phyloP scores from a whole-genome alignment of 2,329 filamentous ascomycete species.

The Trichoderma koningiopsis region DNA sequence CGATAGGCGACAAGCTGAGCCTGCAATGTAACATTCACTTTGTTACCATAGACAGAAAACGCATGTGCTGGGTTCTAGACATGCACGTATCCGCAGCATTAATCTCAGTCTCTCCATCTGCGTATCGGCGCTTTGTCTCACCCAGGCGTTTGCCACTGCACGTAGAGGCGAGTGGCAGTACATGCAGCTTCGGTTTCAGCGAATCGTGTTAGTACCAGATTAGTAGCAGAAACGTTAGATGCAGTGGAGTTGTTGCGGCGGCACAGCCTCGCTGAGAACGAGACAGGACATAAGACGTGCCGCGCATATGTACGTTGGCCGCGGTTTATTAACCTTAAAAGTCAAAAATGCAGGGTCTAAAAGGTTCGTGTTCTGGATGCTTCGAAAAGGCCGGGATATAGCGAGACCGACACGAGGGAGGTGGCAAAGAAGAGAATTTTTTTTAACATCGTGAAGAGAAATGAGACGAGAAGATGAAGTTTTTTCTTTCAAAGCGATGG shows the following conservation, averaged over 20 bases:
- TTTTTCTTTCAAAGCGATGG: not conserved
- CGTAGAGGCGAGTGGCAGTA: not conserved
- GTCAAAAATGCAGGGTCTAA: not conserved
- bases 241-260: not conserved
- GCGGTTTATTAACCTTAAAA: not conserved
- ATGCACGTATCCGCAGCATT: not conserved
- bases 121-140: not conserved
- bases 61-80: not conserved
- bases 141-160: not conserved
- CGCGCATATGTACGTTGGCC: not conserved
- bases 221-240: not conserved
- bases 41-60: not conserved
- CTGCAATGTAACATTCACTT: not conserved
- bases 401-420: not conserved
- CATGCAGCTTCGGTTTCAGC: not conserved
- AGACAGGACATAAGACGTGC: not conserved
- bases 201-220: not conserved
- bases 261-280: conserved; percentile 3
- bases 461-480: not conserved
- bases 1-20: not conserved
- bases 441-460: not conserved
- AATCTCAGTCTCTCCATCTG: not conserved
- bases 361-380: not conserved
- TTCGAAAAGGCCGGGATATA: not conserved
- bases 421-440: not conserved